Evolutionary conservation across 2,329 filamentous ascomycete genomes (phyloP).

Genomic region (Arthrobotrys sphaeroides): DNA sequence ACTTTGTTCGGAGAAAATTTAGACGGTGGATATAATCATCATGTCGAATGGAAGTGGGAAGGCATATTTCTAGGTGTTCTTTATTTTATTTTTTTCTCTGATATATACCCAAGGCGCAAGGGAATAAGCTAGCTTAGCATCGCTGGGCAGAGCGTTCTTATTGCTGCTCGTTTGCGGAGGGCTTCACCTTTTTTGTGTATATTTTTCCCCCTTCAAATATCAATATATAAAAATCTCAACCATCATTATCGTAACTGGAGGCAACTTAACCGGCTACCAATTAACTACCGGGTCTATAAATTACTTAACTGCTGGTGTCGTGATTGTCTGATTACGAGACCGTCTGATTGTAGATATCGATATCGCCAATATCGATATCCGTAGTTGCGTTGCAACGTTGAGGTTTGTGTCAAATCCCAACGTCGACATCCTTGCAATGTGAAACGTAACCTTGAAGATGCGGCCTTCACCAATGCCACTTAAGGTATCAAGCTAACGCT

Average conservation of each 20-base stretch:
- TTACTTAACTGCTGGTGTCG: no score
- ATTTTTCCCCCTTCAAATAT: neutral
- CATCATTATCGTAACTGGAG: neutral
- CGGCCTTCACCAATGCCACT: neutral
- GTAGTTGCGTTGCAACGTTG: no score
- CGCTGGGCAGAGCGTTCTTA: neutral
- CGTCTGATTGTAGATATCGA: neutral
- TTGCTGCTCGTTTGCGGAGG: neutral
- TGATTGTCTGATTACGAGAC: no score
- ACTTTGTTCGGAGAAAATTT: neutral
- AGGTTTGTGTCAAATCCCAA: neutral
- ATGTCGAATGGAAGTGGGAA: conserved; percentile 1
- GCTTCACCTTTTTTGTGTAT: conserved; percentile 8
- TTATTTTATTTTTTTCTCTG: neutral
- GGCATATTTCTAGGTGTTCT: conserved; percentile 6
- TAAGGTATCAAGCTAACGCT: no score
- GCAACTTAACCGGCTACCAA: no score
- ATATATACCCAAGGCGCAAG: conserved; percentile 21
- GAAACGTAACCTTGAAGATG: neutral
- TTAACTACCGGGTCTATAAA: no score
- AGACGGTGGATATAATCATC: neutral
- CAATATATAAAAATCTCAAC: neutral
- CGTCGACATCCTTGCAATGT: neutral
- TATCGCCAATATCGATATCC: neutral
- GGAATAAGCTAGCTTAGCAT: neutral